A percentile compares a stretch with the other conserved stretches of the same genome.
These are phyloP conservation scores for Venustampulla echinocandica DNA, from an alignment of 495 filamentous ascomycete genomes.

Conservation along the genomic window DNA sequence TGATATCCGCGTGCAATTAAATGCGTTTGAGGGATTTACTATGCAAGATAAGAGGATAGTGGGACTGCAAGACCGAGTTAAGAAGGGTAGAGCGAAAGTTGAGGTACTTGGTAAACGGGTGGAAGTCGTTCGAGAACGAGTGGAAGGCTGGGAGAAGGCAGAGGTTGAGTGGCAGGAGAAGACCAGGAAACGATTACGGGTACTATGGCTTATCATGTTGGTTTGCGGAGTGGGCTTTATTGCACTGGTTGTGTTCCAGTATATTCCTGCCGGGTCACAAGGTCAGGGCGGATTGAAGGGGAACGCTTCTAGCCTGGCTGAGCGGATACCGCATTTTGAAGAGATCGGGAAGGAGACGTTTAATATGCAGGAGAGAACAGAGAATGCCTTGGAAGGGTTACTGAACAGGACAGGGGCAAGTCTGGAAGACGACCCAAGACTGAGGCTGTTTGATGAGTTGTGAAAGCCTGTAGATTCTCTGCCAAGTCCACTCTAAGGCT, in stretches of 20 bases:
- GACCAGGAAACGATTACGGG: slow-evolving; percentile 51
- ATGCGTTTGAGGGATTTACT: slow-evolving; percentile 58
- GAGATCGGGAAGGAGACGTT: slow-evolving; percentile 10
- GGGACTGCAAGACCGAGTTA: slow-evolving; percentile 56
- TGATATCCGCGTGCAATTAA: slow-evolving; percentile 58
- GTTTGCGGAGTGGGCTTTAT: slow-evolving; percentile 37
- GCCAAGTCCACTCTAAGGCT: no score
- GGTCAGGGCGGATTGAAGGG: not conserved
- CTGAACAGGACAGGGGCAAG: not conserved
- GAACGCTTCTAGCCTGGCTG: slow-evolving; percentile 7
- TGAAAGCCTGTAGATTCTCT: slow-evolving; percentile 11
- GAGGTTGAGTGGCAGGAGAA: slow-evolving; percentile 67
- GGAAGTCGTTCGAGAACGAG: slow-evolving; percentile 50
- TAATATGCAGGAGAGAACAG: slow-evolving; percentile 10
- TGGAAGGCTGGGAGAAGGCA: slow-evolving; percentile 62
- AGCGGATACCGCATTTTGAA: slow-evolving; percentile 12
- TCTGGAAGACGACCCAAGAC: slow-evolving; percentile 18
- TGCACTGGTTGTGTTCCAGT: slow-evolving; percentile 28
- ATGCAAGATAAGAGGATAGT: slow-evolving; percentile 60
- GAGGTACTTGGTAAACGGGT: slow-evolving; percentile 57
- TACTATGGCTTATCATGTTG: slow-evolving; percentile 48
- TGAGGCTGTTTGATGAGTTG: slow-evolving; percentile 28
- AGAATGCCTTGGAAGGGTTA: slow-evolving; percentile 5
- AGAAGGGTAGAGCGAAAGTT: slow-evolving; percentile 52
- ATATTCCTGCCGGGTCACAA: slow-evolving; percentile 7